These are phyloP conservation scores for Melocanna baccifera DNA, from an alignment of 176 grass and related monocot species.

Conservation along the genomic window DNA sequence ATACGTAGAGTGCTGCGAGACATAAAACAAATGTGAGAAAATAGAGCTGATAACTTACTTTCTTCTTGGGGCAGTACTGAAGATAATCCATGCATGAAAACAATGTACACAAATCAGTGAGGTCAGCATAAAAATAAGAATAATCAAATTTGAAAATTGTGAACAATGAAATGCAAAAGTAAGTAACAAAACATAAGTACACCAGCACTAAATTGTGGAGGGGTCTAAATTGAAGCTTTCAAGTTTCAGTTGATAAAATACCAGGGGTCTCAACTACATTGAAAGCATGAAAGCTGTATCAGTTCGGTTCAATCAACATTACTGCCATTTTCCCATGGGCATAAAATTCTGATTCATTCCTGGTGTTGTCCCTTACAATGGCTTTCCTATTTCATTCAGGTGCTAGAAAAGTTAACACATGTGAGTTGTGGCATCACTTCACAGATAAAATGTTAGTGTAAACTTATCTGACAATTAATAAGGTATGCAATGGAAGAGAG, in stretches of 20 bases:
- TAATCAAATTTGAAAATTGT: not conserved
- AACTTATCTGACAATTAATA: not conserved
- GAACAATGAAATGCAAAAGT: slow-evolving; percentile 13
- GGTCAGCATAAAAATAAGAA: slow-evolving; percentile 22
- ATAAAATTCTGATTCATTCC: not conserved
- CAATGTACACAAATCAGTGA: slow-evolving; percentile 37
- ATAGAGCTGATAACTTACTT: slow-evolving; percentile 67
- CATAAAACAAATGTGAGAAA: slow-evolving; percentile 8
- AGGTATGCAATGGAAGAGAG: not conserved
- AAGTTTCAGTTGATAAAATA: not conserved
- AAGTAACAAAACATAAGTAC: slow-evolving; percentile 8
- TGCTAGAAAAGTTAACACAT: not conserved
- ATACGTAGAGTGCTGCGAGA: not conserved
- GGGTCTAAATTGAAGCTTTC: slow-evolving; percentile 7
- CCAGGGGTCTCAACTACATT: not conserved
- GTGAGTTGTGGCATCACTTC: slow-evolving; percentile 7
- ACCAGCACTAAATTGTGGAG: not conserved
- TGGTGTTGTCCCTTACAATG: not conserved
- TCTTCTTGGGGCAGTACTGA: slow-evolving; percentile 91
- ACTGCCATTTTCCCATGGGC: not conserved
- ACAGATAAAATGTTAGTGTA: not conserved
- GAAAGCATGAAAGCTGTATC: not conserved
- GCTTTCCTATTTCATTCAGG: not conserved
- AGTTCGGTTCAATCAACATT: slow-evolving; percentile 13
- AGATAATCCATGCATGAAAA: slow-evolving; percentile 42